Evolutionary conservation across 2,329 filamentous ascomycete species (phyloP).

Genomic region (Pleoardoris graminearum): DNA sequence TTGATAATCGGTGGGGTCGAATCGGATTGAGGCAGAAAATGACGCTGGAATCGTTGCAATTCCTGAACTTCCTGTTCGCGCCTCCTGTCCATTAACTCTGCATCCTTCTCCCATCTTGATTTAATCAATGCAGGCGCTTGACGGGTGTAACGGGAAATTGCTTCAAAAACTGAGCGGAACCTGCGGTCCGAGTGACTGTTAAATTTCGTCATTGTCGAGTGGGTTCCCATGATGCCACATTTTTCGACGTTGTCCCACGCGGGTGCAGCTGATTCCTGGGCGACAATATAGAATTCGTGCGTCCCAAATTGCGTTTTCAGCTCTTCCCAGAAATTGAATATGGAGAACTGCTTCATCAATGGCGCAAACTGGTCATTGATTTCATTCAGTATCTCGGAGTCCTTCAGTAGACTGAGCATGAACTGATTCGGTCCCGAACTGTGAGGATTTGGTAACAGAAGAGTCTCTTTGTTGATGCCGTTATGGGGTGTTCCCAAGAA

Average conservation of each 20-base stretch:
- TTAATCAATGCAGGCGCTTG: constrained; percentile 17
- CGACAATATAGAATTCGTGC: constrained; percentile 24
- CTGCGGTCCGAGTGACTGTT: constrained; percentile 12
- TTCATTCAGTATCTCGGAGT: constrained; percentile 25
- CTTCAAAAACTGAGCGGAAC: constrained; percentile 24
- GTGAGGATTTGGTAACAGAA: constrained; percentile 10
- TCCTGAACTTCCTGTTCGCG: constrained; percentile 22
- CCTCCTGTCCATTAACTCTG: constrained; percentile 14
- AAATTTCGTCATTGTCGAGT: constrained; percentile 35
- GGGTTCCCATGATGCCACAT: constrained; percentile 27
- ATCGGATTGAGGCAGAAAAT: constrained; percentile 8
- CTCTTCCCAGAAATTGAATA: constrained; percentile 31
- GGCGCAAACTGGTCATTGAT: constrained; percentile 24
- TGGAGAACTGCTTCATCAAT: constrained; percentile 21
- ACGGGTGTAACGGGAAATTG: constrained; percentile 22
- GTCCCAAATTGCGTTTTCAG: constrained; percentile 17
- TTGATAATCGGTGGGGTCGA: constrained; percentile 10
- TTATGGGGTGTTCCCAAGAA: constrained; percentile 26
- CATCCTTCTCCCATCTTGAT: constrained; percentile 17
- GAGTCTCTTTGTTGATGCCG: constrained; percentile 18
- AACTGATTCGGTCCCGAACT: constrained; percentile 19
- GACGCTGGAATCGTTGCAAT: constrained; percentile 13
- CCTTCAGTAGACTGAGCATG: constrained; percentile 18
- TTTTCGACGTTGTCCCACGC: constrained; percentile 27
- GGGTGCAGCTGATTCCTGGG: constrained; percentile 29